A percentile compares a stretch with the other conserved stretches of the same genome.
Conservation (phyloP, 768 basidiomycete genomes). For the Trametes cingulata region DNA sequence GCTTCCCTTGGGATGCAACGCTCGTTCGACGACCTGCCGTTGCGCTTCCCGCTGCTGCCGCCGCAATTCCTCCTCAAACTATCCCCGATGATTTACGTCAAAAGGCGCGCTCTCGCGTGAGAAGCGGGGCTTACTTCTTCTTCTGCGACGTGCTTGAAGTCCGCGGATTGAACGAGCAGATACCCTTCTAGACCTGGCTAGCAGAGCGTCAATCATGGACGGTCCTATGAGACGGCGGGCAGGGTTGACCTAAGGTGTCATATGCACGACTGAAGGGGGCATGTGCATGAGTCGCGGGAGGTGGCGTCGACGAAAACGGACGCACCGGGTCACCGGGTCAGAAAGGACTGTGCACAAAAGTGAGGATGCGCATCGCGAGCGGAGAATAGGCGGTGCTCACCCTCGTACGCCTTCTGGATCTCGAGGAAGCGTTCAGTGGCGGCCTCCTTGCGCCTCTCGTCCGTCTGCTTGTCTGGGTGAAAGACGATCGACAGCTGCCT, state of each 20-base stretch:
- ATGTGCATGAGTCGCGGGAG: slow-evolving; percentile 9
- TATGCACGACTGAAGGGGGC: slow-evolving; percentile 61
- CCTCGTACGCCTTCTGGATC: slow-evolving; percentile 83
- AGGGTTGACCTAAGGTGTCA: slow-evolving; percentile 61
- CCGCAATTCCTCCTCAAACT: slow-evolving; percentile 50
- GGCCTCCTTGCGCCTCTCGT: slow-evolving; percentile 52
- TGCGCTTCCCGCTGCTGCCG: slow-evolving; percentile 41
- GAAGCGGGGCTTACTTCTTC: slow-evolving; percentile 9
- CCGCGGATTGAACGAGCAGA: slow-evolving; percentile 13
- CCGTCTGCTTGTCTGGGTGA: slow-evolving; percentile 83
- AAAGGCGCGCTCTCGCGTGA: not conserved
- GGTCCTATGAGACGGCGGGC: not conserved
- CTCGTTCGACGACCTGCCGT: slow-evolving; percentile 39
- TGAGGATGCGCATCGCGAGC: slow-evolving; percentile 1
- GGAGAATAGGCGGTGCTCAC: slow-evolving; percentile 36
- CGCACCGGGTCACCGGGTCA: slow-evolving; percentile 69
- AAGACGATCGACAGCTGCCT: slow-evolving; percentile 71
- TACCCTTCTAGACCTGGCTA: slow-evolving; percentile 28
- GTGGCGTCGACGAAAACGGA: slow-evolving; percentile 8
- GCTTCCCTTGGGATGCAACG: slow-evolving; percentile 47
- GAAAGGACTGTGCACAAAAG: slow-evolving; percentile 49
- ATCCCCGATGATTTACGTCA: slow-evolving; percentile 16
- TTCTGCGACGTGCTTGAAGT: slow-evolving; percentile 14
- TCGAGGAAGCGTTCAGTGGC: slow-evolving; percentile 71
- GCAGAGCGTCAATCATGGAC: slow-evolving; percentile 5